These are phyloP conservation scores for Lachancea mirantina DNA, from an alignment of 805 yeast species.

Conservation along the genomic window DNA sequence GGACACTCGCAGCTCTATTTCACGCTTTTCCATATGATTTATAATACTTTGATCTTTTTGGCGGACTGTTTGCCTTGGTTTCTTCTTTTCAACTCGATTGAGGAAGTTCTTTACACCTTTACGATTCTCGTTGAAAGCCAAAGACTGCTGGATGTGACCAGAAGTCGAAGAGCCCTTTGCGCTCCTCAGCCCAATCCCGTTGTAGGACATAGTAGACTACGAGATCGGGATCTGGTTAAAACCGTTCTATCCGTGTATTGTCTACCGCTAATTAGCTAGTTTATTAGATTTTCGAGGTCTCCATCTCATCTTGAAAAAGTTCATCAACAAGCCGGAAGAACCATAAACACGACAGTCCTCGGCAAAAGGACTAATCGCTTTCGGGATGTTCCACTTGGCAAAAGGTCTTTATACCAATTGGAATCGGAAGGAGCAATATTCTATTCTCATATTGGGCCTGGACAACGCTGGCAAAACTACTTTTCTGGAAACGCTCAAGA, in stretches of 20 bases:
- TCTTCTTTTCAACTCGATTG: conserved; percentile 9
- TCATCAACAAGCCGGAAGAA: no score
- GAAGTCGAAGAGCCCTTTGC: conserved; percentile 32
- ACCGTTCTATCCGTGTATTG: no score
- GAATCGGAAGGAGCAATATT: conserved; percentile 61
- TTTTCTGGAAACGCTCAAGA: conserved; percentile 58
- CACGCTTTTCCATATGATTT: conserved; percentile 19
- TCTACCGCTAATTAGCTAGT: no score
- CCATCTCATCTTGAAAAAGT: no score
- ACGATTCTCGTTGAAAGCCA: conserved; percentile 15
- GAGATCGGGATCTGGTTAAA: no score
- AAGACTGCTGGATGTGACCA: conserved; percentile 28
- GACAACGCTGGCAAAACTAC: conserved; percentile 97
- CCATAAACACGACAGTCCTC: no score
- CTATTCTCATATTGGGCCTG: conserved; percentile 75
- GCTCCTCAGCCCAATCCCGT: conserved; percentile 27
- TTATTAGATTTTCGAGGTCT: no score
- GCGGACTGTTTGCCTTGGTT: neutral
- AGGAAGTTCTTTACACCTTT: conserved; percentile 6
- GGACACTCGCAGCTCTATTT: conserved; percentile 25
- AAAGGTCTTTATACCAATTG: conserved; percentile 52
- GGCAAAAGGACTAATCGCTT: no score
- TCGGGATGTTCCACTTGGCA: conserved; percentile 62
- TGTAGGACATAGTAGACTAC: conserved; percentile 31
- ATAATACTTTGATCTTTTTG: conserved; percentile 9